phyloP scores from a whole-genome alignment of 2,329 filamentous ascomycete species.

The Penicillium freii region DNA sequence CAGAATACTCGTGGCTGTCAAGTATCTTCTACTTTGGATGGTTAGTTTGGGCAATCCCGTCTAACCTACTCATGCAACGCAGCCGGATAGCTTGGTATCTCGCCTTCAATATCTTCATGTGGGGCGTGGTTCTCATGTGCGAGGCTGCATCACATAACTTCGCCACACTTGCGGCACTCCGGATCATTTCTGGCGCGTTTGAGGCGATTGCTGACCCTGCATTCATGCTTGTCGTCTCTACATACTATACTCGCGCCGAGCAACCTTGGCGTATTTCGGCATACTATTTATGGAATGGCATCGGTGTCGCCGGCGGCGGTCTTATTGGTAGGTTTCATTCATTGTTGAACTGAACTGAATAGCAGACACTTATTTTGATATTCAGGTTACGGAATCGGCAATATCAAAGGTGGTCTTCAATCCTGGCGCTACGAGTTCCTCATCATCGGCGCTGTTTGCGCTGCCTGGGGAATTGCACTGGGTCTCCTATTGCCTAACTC shows the following conservation, averaged over 20 bases:
- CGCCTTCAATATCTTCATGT: conserved; percentile 41
- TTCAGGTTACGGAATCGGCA: conserved; percentile 41
- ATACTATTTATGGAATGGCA: conserved; percentile 19
- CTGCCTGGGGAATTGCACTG: conserved; percentile 17
- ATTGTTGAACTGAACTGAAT: background rate
- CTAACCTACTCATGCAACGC: background rate
- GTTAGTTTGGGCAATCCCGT: conserved; percentile 21
- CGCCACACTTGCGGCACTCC: background rate
- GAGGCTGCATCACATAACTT: conserved; percentile 50
- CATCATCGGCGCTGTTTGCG: conserved; percentile 32
- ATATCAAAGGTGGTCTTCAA: conserved; percentile 26
- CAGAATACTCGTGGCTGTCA: conserved; percentile 41
- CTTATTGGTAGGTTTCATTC: background rate
- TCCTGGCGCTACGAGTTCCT: conserved; percentile 32
- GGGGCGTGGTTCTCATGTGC: conserved; percentile 40
- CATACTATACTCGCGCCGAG: conserved; percentile 23
- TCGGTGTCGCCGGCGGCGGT: conserved; percentile 6
- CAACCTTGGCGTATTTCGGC: conserved; percentile 28
- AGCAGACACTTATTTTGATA: background rate
- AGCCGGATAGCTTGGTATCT: conserved; percentile 37
- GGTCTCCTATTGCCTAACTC: conserved; percentile 22
- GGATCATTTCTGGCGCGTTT: background rate
- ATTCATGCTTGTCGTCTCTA: conserved; percentile 53
- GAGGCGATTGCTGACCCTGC: conserved; percentile 44
- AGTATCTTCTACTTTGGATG: conserved; percentile 46